A percentile compares a stretch with the other conserved stretches of the same genome.
These are phyloP conservation scores for Emericellopsis atlantica DNA, from an alignment of 2,329 filamentous ascomycete genomes.

Conservation along the genomic window DNA sequence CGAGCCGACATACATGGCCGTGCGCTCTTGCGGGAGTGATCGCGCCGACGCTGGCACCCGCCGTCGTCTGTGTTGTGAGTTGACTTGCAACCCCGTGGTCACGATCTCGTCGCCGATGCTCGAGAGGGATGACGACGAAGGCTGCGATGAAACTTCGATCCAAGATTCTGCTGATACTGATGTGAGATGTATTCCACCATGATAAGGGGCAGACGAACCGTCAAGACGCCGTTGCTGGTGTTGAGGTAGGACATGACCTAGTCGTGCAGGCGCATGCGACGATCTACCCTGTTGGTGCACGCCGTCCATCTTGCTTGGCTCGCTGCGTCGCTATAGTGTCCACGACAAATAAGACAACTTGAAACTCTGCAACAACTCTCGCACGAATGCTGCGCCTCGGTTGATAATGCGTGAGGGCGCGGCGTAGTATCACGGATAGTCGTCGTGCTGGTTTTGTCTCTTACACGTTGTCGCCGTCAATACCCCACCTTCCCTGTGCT, in stretches of 20 bases:
- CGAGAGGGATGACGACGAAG: slow-evolving; percentile 85
- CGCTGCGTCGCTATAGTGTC: not conserved
- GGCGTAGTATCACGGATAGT: too few species aligned
- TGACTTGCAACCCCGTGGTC: slow-evolving; percentile 73
- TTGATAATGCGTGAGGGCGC: too few species aligned
- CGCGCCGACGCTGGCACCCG: slow-evolving; percentile 22
- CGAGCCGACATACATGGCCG: slow-evolving; percentile 27
- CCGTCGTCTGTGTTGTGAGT: slow-evolving; percentile 48
- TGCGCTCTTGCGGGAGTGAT: slow-evolving; percentile 24
- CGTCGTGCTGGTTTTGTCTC: too few species aligned
- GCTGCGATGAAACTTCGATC: slow-evolving; percentile 87
- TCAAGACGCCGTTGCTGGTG: slow-evolving; percentile 20
- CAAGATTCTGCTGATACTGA: slow-evolving; percentile 61
- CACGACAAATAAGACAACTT: too few species aligned
- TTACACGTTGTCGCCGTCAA: too few species aligned
- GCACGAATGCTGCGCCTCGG: too few species aligned
- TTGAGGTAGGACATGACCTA: slow-evolving; percentile 16
- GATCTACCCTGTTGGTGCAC: slow-evolving; percentile 5
- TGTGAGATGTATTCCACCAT: not conserved
- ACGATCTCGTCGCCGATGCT: slow-evolving; percentile 81
- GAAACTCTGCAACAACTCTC: too few species aligned
- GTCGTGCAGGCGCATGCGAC: slow-evolving; percentile 13
- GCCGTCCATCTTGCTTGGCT: not conserved
- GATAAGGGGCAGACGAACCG: slow-evolving; percentile 13
- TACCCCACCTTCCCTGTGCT: too few species aligned